Percentiles rank a stretch among this genome's conserved stretches.
Evolutionary conservation across 2,329 filamentous ascomycete species (phyloP).

Genomic region (Curvularia spicifera): DNA sequence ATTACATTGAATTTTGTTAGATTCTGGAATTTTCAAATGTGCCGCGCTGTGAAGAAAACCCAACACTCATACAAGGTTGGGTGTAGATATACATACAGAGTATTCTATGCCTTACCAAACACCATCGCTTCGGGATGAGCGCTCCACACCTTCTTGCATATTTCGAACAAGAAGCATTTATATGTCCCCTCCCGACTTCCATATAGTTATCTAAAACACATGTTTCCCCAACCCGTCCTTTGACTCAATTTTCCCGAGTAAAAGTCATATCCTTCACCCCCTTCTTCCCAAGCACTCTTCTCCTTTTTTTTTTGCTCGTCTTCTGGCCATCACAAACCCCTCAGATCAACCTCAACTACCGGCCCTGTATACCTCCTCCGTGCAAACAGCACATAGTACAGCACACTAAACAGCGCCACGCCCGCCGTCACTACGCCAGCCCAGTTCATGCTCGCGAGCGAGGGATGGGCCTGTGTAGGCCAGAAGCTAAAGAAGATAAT

Average conservation of each 20-base stretch:
- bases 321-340: slow-evolving; percentile 19
- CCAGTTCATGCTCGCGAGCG: slow-evolving; percentile 42
- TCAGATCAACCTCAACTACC: slow-evolving; percentile 41
- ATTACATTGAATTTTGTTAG: too few relatives aligned
- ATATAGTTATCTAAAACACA: too few relatives aligned
- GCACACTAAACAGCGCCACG: slow-evolving; percentile 39
- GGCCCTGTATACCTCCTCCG: slow-evolving; percentile 43
- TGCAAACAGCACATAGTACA: slow-evolving; percentile 42
- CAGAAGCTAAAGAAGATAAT: slow-evolving; percentile 49
- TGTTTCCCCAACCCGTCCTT: too few relatives aligned
- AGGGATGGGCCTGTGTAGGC: slow-evolving; percentile 31
- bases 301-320: too few relatives aligned
- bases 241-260: too few relatives aligned
- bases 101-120: too few relatives aligned
- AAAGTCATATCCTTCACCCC: too few relatives aligned
- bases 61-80: neutral
- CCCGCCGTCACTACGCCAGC: slow-evolving; percentile 42
- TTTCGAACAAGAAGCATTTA: too few relatives aligned
- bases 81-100: neutral
- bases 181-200: too few relatives aligned
- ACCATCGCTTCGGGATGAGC: too few relatives aligned
- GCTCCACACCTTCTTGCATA: too few relatives aligned
- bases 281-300: too few relatives aligned
- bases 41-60: neutral
- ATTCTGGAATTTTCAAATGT: neutral